phyloP scores from a whole-genome alignment of 208 protist species.

The Porcisia deanei region DNA sequence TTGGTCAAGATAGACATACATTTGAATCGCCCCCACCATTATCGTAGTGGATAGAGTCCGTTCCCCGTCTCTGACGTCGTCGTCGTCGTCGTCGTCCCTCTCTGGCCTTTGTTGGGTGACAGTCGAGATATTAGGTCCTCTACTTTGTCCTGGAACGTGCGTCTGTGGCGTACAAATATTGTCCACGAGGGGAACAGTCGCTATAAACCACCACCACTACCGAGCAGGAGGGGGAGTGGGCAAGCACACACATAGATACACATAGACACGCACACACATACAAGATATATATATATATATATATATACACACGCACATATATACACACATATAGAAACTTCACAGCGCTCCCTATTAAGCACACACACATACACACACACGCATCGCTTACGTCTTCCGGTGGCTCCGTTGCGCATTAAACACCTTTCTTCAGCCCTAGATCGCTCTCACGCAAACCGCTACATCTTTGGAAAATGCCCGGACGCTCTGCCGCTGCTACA shows the following conservation, averaged over 20 bases:
- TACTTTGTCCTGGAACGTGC: not conserved
- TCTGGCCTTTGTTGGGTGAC: not conserved
- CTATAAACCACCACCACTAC: not conserved
- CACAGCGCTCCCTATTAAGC: too few relatives aligned
- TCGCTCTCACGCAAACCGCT: not conserved
- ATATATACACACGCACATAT: not conserved
- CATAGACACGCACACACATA: constrained; percentile 1
- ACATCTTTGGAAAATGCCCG: not conserved
- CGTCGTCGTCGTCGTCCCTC: not conserved
- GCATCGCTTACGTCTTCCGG: not conserved
- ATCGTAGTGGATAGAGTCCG: not conserved
- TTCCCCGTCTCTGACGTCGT: not conserved
- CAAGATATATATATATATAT: not conserved
- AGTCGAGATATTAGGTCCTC: not conserved
- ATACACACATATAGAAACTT: not conserved
- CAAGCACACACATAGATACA: not conserved
- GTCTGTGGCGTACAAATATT: not conserved
- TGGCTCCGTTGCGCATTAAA: not conserved
- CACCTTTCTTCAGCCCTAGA: not conserved
- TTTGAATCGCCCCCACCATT: not conserved
- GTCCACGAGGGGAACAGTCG: not conserved
- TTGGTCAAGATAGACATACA: not conserved
- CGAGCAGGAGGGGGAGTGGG: not conserved
- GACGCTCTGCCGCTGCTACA: not conserved
- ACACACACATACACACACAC: not conserved